Percentiles rank a stretch among this genome's conserved stretches.
Evolutionary conservation across 192 early-diverging fungal species (phyloP).

Genomic region (Coemansia sp.): DNA sequence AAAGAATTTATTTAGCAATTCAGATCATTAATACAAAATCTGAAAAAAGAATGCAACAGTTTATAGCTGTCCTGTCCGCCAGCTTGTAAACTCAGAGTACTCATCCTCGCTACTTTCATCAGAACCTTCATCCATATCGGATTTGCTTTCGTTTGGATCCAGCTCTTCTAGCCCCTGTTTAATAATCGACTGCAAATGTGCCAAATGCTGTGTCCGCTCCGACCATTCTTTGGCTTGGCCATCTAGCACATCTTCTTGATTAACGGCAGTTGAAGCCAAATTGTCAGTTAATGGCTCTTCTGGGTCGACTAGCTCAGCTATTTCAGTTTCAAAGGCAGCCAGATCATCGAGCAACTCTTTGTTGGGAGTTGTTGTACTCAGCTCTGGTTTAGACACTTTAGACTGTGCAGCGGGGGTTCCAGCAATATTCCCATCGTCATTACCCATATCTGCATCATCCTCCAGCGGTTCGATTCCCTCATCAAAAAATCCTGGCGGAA

Average conservation of each 20-base stretch:
- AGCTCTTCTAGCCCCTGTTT: slow-evolving; percentile 18
- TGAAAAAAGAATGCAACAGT: background rate
- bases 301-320: slow-evolving; percentile 9
- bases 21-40: background rate
- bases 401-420: background rate
- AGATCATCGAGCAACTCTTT: slow-evolving; percentile 13
- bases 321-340: slow-evolving; percentile 23
- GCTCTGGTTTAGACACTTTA: background rate
- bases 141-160: slow-evolving; percentile 8
- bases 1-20: too few relatives aligned
- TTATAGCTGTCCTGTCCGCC: slow-evolving; percentile 15
- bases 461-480: slow-evolving; percentile 1
- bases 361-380: background rate
- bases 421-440: too few relatives aligned
- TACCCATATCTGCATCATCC: background rate
- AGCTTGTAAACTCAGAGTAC: slow-evolving; percentile 14
- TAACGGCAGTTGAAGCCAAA: background rate
- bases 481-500: slow-evolving; percentile 24
- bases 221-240: slow-evolving; percentile 16
- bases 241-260: background rate
- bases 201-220: slow-evolving; percentile 8
- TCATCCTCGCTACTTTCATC: slow-evolving; percentile 12
- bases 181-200: slow-evolving; percentile 18
- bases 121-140: background rate
- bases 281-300: background rate